Conservation (phyloP, 495 filamentous ascomycete species). For the Podospora pseudoanserina region DNA sequence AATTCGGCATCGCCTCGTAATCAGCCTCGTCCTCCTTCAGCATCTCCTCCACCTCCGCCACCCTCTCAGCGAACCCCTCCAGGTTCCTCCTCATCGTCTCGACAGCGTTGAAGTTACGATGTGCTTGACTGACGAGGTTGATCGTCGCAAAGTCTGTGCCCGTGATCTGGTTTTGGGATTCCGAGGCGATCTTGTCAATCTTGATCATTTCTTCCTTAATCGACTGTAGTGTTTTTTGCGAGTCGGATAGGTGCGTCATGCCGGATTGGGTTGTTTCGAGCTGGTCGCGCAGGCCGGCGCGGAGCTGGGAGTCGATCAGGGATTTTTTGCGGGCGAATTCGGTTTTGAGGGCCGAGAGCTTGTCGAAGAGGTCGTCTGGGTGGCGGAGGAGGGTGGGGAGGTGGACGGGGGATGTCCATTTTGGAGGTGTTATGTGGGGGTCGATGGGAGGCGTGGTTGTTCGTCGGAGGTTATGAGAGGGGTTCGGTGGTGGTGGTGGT, state of each 20-base stretch:
- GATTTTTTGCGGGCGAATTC: constrained; percentile 95
- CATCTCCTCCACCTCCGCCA: constrained; percentile 69
- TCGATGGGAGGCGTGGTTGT: background rate
- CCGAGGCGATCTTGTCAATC: constrained; percentile 95
- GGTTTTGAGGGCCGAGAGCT: constrained; percentile 81
- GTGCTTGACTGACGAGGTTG: constrained; percentile 86
- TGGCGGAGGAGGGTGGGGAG: constrained; percentile 70
- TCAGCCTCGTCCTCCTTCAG: constrained; percentile 79
- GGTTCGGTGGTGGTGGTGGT: background rate
- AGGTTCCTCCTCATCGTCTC: constrained; percentile 87
- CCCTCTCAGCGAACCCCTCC: constrained; percentile 73
- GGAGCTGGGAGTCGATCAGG: constrained; percentile 83
- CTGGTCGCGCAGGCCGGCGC: constrained; percentile 81
- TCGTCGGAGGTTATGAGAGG: background rate
- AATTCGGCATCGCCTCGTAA: constrained; percentile 82
- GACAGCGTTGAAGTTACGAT: constrained; percentile 89
- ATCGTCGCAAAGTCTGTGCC: constrained; percentile 97
- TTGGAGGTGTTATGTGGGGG: constrained; percentile 12
- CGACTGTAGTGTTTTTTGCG: constrained; percentile 77
- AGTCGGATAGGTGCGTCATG: constrained; percentile 80
- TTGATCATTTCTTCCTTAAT: constrained; percentile 98
- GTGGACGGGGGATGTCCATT: constrained; percentile 60
- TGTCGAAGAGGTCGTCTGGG: constrained; percentile 81
- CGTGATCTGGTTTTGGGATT: constrained; percentile 90
- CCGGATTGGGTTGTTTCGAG: constrained; percentile 87